Conservation (phyloP, 331 rosid species). For the Ulmus americana region DNA sequence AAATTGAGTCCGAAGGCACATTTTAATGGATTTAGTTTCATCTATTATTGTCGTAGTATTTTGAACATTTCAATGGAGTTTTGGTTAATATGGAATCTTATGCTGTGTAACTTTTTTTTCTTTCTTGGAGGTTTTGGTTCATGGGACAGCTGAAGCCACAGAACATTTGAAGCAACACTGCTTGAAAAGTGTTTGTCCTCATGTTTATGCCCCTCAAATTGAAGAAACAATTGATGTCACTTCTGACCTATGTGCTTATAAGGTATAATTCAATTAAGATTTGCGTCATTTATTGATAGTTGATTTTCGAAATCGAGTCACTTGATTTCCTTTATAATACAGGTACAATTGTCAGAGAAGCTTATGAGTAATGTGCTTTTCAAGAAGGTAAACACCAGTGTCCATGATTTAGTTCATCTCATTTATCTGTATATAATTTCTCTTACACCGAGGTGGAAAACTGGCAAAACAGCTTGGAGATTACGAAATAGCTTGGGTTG, state of each 20-base stretch:
- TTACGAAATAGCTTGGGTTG: constrained; percentile 87
- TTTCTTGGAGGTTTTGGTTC: constrained; percentile 76
- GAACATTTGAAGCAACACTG: constrained; percentile 95
- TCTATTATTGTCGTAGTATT: too few relatives aligned
- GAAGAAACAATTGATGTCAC: constrained; percentile 94
- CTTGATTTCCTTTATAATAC: constrained; percentile 23
- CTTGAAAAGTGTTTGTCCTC: constrained; percentile 74
- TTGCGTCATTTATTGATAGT: constrained; percentile 13
- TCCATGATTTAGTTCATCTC: background rate
- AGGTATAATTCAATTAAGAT: constrained; percentile 38
- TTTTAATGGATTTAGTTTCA: too few relatives aligned
- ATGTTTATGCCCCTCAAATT: constrained; percentile 89
- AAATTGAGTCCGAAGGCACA: too few relatives aligned
- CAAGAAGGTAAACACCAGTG: constrained; percentile 58
- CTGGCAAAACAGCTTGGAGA: constrained; percentile 66
- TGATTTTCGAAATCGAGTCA: constrained; percentile 12
- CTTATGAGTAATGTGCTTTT: constrained; percentile 86
- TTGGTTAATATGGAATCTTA: background rate
- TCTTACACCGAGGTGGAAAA: background rate
- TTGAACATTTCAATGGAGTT: too few relatives aligned
- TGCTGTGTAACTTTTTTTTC: constrained; percentile 3
- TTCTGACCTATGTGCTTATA: constrained; percentile 92
- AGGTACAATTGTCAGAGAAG: constrained; percentile 94
- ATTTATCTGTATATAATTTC: constrained; percentile 2
- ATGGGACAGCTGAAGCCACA: constrained; percentile 97